Conservation (phyloP, 1,284 basidiomycete genomes). For the Rhodotorula sp. region DNA sequence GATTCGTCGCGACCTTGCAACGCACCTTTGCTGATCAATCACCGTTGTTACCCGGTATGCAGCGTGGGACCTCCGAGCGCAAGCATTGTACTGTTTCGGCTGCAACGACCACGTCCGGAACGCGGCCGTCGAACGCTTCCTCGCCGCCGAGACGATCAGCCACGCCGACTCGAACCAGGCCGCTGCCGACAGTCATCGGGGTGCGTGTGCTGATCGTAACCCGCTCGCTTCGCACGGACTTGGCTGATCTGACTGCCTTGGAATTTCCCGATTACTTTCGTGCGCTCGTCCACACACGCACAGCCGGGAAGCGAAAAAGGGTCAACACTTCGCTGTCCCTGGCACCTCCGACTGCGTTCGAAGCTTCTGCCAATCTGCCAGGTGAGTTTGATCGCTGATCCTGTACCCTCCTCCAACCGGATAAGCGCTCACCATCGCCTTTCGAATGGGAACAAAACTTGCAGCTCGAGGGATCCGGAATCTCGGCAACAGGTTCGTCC, state of each 20-base stretch:
- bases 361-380: neutral
- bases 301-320: slow-evolving; percentile 17
- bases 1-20: neutral
- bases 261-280: neutral
- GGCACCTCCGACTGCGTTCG: neutral
- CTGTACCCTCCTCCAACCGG: neutral
- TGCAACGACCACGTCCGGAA: slow-evolving; percentile 27
- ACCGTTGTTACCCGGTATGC: neutral
- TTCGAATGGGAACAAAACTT: no score
- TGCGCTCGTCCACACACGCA: neutral
- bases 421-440: neutral
- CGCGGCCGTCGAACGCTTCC: slow-evolving; percentile 10
- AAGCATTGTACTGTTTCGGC: slow-evolving; percentile 12
- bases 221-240: neutral
- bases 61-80: slow-evolving; percentile 30
- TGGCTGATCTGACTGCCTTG: neutral
- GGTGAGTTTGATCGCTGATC: neutral
- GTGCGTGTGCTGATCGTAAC: neutral
- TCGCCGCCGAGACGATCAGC: slow-evolving; percentile 1
- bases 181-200: neutral
- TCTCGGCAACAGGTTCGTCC: slow-evolving; percentile 57
- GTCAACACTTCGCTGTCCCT: neutral
- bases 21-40: neutral
- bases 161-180: neutral
- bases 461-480: slow-evolving; percentile 76